phyloP scores from a whole-genome alignment of 805 yeast species.

The Jamesozyma lodderae region DNA sequence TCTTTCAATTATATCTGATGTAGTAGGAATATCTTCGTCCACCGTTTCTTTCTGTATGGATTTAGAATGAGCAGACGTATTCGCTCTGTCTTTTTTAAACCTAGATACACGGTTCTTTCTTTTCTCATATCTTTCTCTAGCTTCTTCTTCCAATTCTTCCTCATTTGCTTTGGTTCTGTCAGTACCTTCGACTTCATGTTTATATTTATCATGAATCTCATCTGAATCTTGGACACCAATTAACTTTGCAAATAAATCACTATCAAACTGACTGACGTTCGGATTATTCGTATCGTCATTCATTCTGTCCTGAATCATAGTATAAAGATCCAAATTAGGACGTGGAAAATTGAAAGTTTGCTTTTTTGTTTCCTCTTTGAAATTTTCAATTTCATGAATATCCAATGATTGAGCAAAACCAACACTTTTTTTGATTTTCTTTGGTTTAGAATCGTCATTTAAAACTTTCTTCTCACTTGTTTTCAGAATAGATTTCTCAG shows the following conservation, averaged over 20 bases:
- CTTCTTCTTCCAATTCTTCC: constrained; percentile 3
- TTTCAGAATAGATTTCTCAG: constrained; percentile 14
- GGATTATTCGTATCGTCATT: constrained; percentile 12
- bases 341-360: constrained; percentile 19
- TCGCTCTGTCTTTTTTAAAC: constrained; percentile 27
- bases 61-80: too few species aligned
- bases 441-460: not conserved
- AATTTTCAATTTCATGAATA: constrained; percentile 27
- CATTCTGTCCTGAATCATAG: constrained; percentile 5
- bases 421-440: constrained; percentile 21
- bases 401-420: constrained; percentile 28
- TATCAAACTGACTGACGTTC: constrained; percentile 21
- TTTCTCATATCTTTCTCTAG: constrained; percentile 3
- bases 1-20: too few species aligned
- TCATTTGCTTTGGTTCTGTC: too few species aligned
- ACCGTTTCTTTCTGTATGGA: too few species aligned
- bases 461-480: not conserved
- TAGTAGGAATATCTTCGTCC: too few species aligned
- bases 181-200: constrained; percentile 7
- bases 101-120: constrained; percentile 21
- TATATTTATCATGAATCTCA: constrained; percentile 24
- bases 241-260: constrained; percentile 26
- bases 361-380: constrained; percentile 25
- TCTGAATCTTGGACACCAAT: constrained; percentile 27
- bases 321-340: constrained; percentile 3